Percentiles rank a stretch among this genome's conserved stretches.
phyloP scores from a whole-genome alignment of 2,329 filamentous ascomycete species.

The Colletotrichum orbiculare region DNA sequence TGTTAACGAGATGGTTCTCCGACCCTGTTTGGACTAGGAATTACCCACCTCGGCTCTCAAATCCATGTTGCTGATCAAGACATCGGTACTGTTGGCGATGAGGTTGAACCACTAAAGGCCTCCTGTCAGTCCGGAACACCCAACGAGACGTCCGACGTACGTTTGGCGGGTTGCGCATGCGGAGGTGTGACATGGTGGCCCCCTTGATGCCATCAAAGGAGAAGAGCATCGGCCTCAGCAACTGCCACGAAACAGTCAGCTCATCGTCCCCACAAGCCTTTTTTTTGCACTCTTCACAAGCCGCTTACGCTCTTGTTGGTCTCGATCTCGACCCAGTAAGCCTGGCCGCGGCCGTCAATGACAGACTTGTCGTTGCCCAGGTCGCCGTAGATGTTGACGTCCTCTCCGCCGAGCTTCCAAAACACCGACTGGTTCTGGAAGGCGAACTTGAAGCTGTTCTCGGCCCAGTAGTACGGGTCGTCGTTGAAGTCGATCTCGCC shows the following conservation, averaged over 20 bases:
- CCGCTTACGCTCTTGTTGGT: slow-evolving; percentile 30
- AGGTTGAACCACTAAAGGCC: slow-evolving; percentile 58
- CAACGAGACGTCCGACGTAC: slow-evolving; percentile 19
- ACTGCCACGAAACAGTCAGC: neutral
- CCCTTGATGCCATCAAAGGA: slow-evolving; percentile 27
- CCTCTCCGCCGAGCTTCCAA: slow-evolving; percentile 46
- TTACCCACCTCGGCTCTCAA: slow-evolving; percentile 48
- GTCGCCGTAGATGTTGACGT: slow-evolving; percentile 73
- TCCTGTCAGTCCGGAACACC: neutral
- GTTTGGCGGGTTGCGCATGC: slow-evolving; percentile 65
- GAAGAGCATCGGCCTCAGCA: slow-evolving; percentile 27
- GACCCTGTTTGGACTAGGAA: too few relatives aligned
- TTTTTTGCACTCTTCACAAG: neutral
- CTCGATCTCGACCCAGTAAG: slow-evolving; percentile 39
- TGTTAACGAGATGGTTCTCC: slow-evolving; percentile 37
- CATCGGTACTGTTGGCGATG: slow-evolving; percentile 72
- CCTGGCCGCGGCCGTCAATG: slow-evolving; percentile 70
- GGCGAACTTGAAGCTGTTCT: slow-evolving; percentile 69
- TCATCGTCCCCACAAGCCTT: too few relatives aligned
- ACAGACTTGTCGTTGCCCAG: slow-evolving; percentile 46
- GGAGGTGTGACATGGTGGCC: slow-evolving; percentile 32
- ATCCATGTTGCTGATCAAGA: slow-evolving; percentile 71
- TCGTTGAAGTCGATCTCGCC: slow-evolving; percentile 72
- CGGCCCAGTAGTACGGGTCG: slow-evolving; percentile 76
- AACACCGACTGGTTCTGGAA: slow-evolving; percentile 71